Base-by-base conservation (phyloP, 2,329 filamentous ascomycete genomes). In the Microsporum canis region DNA sequence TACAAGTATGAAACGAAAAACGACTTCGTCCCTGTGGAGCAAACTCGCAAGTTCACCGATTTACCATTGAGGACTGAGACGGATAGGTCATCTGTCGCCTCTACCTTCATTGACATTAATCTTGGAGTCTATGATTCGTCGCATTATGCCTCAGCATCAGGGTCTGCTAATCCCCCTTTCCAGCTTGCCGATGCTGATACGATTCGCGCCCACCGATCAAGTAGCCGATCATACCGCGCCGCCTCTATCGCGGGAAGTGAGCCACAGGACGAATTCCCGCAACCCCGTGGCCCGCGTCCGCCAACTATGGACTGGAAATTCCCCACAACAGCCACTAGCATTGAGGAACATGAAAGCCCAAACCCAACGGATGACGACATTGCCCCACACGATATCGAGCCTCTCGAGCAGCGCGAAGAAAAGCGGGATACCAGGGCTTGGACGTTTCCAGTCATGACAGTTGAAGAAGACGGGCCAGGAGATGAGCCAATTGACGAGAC, bases 1-100 rank as follows among this genome's bases (percentile, higher is more conserved):
- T 86, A 86, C 68, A 78, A 78, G 60, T 83, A 84, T 66, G 80
- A 82, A 64, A 79, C 77, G 5, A 76, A 82, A 57, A 79, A 78
- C 53, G 76, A 76, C 66, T 77, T 79, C 63, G 72, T 78, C 3
- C 76, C 76, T 0, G 69, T 78, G 29, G 71, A 77, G 63, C 65
- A 70, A 8, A 69, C 68, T 66, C 77, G 77, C 29, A 66, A 69
- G 1, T 71, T 73, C n/a, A 83, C 82, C 1, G 83, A 85, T 67
- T 73, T 85, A 3, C 81, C 82, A 5, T 75, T 79, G 23, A 73
- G 77, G 60, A 73, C 71, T 1, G 73, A 75, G n/a, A 76, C 75
- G 14, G 75, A 77, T 63, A 73, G 76, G 12, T 78, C 75, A 4
- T 79, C 77, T 0, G 77, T 78, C 47, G 76, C 74, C 3, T 78